These are phyloP conservation scores for Stenogyne calaminthoides DNA, from an alignment of 305 asterid genomes.

Conservation along the genomic window DNA sequence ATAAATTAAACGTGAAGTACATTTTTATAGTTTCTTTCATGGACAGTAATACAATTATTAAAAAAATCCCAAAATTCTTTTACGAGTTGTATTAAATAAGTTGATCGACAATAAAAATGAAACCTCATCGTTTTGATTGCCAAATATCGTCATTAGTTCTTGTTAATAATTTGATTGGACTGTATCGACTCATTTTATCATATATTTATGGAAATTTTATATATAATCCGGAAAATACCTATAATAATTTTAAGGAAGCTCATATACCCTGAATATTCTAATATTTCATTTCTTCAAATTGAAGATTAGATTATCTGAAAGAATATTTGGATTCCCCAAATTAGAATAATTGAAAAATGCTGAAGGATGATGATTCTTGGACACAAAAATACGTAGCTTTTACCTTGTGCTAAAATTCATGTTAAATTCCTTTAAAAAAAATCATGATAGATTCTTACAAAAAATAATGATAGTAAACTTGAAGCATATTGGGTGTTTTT, in stretches of 20 bases:
- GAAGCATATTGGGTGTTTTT: no score
- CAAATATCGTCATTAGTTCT: no score
- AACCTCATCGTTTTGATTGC: background rate
- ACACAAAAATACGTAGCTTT: no score
- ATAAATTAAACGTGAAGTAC: conserved; percentile 11
- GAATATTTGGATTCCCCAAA: conserved; percentile 4
- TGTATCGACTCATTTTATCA: no score
- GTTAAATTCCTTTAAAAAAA: no score
- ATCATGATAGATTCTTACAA: background rate
- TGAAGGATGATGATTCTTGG: background rate
- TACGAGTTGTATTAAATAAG: background rate
- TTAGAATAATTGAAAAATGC: background rate
- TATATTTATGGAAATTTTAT: no score
- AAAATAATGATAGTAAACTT: background rate
- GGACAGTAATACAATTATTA: background rate
- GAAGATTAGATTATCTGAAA: background rate
- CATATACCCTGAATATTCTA: conserved; percentile 4
- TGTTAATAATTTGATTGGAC: no score
- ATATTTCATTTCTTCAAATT: background rate
- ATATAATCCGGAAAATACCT: no score
- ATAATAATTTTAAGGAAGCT: background rate
- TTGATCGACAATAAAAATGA: background rate
- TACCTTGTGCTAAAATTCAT: no score
- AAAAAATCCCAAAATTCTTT: background rate
- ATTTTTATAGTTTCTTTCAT: background rate